Conservation (phyloP, 331 rosid genomes). For the Pyracantha coccinea region DNA sequence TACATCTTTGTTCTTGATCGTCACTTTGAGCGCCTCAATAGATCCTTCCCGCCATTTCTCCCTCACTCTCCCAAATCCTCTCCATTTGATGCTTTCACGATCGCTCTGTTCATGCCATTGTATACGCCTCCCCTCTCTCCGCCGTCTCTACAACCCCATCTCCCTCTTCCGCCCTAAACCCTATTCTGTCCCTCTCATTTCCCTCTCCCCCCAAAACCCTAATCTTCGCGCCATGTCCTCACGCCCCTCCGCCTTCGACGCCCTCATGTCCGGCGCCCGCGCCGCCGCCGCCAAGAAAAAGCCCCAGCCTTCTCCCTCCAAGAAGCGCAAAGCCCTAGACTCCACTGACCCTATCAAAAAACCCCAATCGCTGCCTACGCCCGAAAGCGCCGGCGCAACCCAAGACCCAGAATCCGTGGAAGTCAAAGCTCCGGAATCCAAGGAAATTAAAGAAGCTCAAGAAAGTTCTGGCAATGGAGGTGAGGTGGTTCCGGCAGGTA, state of each 20-base stretch:
- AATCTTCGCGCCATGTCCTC: constrained; percentile 36
- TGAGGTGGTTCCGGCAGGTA: constrained; percentile 3
- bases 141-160: not conserved
- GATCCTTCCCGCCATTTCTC: constrained; percentile 20
- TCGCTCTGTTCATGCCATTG: constrained; percentile 21
- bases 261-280: constrained; percentile 78
- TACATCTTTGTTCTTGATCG: not conserved
- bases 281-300: constrained; percentile 62
- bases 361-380: not conserved
- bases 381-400: not conserved
- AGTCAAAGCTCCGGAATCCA: not conserved
- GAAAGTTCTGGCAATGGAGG: not conserved
- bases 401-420: not conserved
- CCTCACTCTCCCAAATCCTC: too few species aligned
- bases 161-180: constrained; percentile 13
- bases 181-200: constrained; percentile 2
- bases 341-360: not conserved
- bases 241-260: constrained; percentile 67
- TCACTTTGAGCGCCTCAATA: not conserved
- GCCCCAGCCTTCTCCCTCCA: constrained; percentile 33
- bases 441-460: not conserved
- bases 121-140: constrained; percentile 13
- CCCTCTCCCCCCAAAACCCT: constrained; percentile 12
- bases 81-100: constrained; percentile 27
- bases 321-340: constrained; percentile 47